Percentiles rank a stretch among this genome's conserved stretches.
Conservation (phyloP, 495 filamentous ascomycete genomes). For the Neurospora africana region DNA sequence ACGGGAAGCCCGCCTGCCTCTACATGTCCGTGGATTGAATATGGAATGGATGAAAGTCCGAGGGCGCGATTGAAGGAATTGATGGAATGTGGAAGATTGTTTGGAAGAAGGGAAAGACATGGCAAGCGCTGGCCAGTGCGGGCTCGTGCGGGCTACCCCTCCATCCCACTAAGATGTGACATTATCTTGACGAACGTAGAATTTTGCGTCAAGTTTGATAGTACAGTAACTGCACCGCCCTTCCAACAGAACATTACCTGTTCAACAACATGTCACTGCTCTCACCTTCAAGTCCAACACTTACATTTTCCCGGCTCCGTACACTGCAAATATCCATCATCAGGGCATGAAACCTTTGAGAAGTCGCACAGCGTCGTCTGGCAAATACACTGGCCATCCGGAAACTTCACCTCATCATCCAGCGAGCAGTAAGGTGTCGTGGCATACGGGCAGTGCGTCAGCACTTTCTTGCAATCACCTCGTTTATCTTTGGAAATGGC, state of each 20-base stretch:
- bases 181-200: not conserved
- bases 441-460: not conserved
- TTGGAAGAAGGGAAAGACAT: not conserved
- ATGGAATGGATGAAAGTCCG: not conserved
- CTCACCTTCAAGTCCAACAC: not conserved
- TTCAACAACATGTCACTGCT: too few relatives aligned
- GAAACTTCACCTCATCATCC: not conserved
- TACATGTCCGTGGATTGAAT: rapidly evolving
- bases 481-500: not conserved
- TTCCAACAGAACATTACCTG: too few relatives aligned
- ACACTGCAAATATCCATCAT: not conserved
- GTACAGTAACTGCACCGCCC: not conserved
- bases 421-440: not conserved
- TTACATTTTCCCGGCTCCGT: not conserved
- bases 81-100: not conserved
- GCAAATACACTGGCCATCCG: not conserved
- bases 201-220: too few relatives aligned
- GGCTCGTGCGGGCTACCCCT: not conserved
- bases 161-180: not conserved
- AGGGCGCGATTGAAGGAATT: not conserved
- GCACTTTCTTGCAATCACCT: not conserved
- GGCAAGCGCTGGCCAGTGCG: not conserved
- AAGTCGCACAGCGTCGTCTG: not conserved
- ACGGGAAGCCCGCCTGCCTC: not conserved
- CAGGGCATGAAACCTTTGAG: not conserved